Base-by-base conservation (phyloP, 371 early-diverging fungal species). In the Syncephalastrum monosporum region DNA sequence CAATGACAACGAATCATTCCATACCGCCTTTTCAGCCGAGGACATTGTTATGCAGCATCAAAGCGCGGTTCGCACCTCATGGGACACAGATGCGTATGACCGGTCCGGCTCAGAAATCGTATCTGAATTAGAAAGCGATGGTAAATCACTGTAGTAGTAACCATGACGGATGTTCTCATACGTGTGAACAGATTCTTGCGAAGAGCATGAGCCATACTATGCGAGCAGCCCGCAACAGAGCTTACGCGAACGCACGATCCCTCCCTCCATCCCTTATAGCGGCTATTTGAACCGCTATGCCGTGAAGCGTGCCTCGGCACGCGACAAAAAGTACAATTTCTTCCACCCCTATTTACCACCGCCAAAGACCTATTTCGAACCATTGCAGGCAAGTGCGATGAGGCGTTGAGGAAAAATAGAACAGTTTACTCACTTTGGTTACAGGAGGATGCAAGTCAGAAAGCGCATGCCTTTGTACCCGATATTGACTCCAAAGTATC, bases 221-320 rank as follows among this genome's bases (percentile, higher is more conserved):
- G 38, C 38, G 38, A 33, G 7, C 38, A 12, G 38, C 38, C 7
- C 38, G 12, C 38, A 33, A 10, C 38, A 33, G 38, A 33, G 38
- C 12, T 33, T 33, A 12, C 38, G 38, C 27, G 58, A 52, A 44
- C 15, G 69, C 12, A 64, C 78, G 2, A 68, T 74, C 15, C 78
- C 84, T 23, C 77, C 82, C 27, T 86, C 89, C 6, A 89, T 89
- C 63, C 88, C 88, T 5, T 89, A 89, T 50, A 84, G 88, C 44
- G 78, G 73, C 25, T 89, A 87, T 47, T 75, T 89, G 7, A 77
- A 79, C 49, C 60, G 88, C 24, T 88, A 77, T 55, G 62, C 68
- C 24, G 67, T 82, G n/a, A 63, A 71, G 17, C 57, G 74, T n/a
- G 64, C 71, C 14, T 62, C 68, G 14, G 46, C 61, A n/a, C 45